Base-by-base conservation (phyloP, 140 eudicot genomes). In the Stevia rebaudiana region DNA sequence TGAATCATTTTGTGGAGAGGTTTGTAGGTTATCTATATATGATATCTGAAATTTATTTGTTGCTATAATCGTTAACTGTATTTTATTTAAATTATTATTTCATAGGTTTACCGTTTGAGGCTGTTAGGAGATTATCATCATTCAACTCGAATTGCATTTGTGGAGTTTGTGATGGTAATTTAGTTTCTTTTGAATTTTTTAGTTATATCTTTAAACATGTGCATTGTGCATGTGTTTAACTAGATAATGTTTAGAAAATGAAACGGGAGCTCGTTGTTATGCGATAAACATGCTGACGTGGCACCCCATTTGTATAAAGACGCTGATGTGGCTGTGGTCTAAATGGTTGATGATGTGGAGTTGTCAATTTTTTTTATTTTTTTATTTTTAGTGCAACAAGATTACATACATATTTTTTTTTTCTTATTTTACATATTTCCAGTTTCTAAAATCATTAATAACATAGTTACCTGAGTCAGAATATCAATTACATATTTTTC, bases 1-100 rank as follows among this genome's bases (percentile, higher is more conserved):
- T 33, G 94, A 85, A 50, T 61, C 85, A 6, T 51, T 85, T 53
- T 88, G 96, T 74, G 96, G 96, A 78, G 90, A 88, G 90, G 96
- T 88, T 76, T 65, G 82, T 78, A 3, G 65, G 43, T 51, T 51
- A 69, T 41, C 33, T 46, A 10, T 9, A 11, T 69, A 8, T 13
- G 17, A 28, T 67, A 25, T 61, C 42, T 17, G 36, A 67, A 53
- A 15, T 10, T 1, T 6, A 1, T 17, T 60, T 51, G 40, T 25
- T 51, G 12, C 57, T 54, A 60, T 13, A 35, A 9, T 23, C 53
- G 52, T 65, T 62, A 10, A 73, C 1, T 19, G 0, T 37, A 16
- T 22, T 18, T 41, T 31, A 11, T 11, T 63, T 19, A 43, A 61
- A 36, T 49, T 17, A 16, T 4, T 69, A 36, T 56, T 17, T 54